Evolutionary conservation across 768 basidiomycete species (phyloP), one percentile per base, ranked within the genome.

Genomic region (Podaxis sp.): DNA sequence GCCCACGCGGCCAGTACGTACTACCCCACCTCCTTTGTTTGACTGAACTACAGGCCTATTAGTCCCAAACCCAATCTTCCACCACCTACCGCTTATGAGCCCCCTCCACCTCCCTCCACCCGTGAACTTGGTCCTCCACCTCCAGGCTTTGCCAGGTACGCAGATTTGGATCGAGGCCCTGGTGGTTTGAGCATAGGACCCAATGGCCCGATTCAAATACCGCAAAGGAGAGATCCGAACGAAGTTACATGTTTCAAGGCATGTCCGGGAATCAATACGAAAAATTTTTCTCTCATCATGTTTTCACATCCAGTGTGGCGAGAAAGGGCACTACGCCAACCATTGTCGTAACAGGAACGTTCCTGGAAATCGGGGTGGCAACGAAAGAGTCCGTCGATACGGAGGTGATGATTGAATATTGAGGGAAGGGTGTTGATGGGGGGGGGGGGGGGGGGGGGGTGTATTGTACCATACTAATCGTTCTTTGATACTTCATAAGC

Each of bases 301-400:
- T 47, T 59, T 57, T 53, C 59, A 65, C 25, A 59, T 36, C 4
- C 63, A 93, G 88, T 97, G 95, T 68, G 92, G 92, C 38, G 88
- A 93, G 72, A 89, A 90, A 65, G 96, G 96, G 1, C 96, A 98
- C 70, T 96, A 96, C 69, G 95, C 95, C 18, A 96, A 97, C 70
- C 87, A 91, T 67, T 97, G 95, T 73, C 84, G 89, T 44, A 95
- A 95, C 71, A 78, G 90, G 59, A 95, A 94, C 70, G 89, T 93
- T 23, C 94, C 94, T 27, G 94, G 94, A 11, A 93, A 92, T 70
- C 82, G 94, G 52, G 94, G 94, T 59, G 94, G 94, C 6, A 74
- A 86, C 50, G 91, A 91, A 65, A 80, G 81, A 47, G 61, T 72
- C n/a, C 70, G 77, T 76, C 53, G 72, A 55, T 61, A 61, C 13